Conservation (phyloP, 2,329 filamentous ascomycete species). For the Chrysoporthe deuterocubensis region DNA sequence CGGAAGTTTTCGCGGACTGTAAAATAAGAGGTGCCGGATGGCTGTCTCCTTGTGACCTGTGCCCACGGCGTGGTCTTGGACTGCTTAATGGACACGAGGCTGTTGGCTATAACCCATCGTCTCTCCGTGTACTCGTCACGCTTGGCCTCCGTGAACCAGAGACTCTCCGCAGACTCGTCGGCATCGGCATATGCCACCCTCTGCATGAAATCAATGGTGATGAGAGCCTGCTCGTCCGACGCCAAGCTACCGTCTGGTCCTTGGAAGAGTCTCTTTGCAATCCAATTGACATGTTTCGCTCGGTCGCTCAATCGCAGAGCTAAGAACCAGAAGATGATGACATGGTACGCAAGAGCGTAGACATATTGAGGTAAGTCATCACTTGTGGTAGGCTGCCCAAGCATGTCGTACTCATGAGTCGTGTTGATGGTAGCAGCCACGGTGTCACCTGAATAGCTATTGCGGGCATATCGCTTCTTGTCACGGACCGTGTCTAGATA, state of each 20-base stretch:
- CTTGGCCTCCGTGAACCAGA: conserved; percentile 64
- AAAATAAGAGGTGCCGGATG: conserved; percentile 68
- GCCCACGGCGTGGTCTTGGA: conserved; percentile 69
- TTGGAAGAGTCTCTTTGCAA: conserved; percentile 82
- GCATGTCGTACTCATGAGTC: conserved; percentile 35
- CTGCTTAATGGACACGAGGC: conserved; percentile 75
- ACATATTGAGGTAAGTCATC: conserved; percentile 92
- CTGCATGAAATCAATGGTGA: conserved; percentile 95
- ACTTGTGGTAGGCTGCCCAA: conserved; percentile 43
- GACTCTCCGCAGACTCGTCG: conserved; percentile 72
- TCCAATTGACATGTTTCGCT: conserved; percentile 84
- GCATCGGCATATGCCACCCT: conserved; percentile 83
- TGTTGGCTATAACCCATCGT: conserved; percentile 74
- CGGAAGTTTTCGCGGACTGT: conserved; percentile 63
- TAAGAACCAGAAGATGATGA: conserved; percentile 97
- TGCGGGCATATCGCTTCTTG: conserved; percentile 54
- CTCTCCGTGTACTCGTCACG: conserved; percentile 71
- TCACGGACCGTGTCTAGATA: conserved; percentile 90
- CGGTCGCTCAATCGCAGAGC: conserved; percentile 84
- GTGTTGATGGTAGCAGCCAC: conserved; percentile 35
- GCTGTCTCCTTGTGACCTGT: conserved; percentile 72
- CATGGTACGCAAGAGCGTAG: conserved; percentile 90
- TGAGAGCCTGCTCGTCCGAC: conserved; percentile 89
- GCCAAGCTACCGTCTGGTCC: conserved; percentile 75
- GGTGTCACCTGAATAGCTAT: conserved; percentile 50